Base-by-base conservation (phyloP, 768 basidiomycete genomes). In the Rhodosporidiobolus odoratus region DNA sequence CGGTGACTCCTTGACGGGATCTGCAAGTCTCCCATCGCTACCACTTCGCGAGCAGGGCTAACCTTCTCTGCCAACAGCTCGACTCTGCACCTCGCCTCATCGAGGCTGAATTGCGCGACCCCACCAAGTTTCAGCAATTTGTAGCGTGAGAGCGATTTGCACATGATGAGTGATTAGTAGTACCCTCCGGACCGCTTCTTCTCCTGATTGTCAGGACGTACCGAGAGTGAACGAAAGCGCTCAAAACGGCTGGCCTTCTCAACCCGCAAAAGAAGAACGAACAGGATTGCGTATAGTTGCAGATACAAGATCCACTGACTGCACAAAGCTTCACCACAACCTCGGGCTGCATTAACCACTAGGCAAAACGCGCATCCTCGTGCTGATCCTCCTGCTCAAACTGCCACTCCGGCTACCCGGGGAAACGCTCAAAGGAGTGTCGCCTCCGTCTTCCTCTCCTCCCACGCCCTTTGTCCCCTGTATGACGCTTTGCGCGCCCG, bases 101-200 rank as follows among this genome's bases (percentile, higher is more conserved):
- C 58, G 72, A 74, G 58, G 58, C 53, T 5, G 68, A 69, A 23
- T 45, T 69, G 43, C 61, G 62, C 12, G 68, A 67, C 53, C 41
- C n/a, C 23, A 10, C 34, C 17, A 67, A 74, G 58, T 45, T 74
- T 47, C 19, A 65, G 56, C 27, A 34, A n/a, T 73, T 73, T 23
- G 71, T 73, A 34, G 34, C 50, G 23, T 64, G 37, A 25, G 10
- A 34, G n/a, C n/a, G n/a, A n/a, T n/a, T n/a, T n/a, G n/a, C n/a
- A n/a, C n/a, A n/a, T n/a, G n/a, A n/a, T n/a, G n/a, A n/a, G n/a
- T n/a, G n/a, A n/a, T n/a, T n/a, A n/a, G n/a, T n/a, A n/a, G n/a
- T n/a, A n/a, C n/a, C n/a, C n/a, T n/a, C n/a, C n/a, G 35, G 0
- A 10, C n/a, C 13, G 7, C 40, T 7, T 45, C 43, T 45, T 45